Conservation (phyloP, 2,329 filamentous ascomycete species). For the Aschersonia sp. region DNA sequence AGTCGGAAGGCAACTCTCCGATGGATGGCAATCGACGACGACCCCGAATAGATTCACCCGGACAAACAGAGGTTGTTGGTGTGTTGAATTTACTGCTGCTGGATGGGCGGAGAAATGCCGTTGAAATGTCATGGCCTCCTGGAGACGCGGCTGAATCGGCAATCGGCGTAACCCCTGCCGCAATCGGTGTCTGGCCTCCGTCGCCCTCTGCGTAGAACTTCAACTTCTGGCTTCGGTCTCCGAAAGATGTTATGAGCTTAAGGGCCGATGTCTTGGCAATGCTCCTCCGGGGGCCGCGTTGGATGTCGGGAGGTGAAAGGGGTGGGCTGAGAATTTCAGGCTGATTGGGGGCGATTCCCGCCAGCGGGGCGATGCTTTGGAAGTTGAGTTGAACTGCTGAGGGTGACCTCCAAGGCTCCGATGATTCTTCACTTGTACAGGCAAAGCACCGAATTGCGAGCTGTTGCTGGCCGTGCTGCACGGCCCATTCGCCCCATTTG, state of each 20-base stretch:
- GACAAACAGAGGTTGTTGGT: conserved; percentile 43
- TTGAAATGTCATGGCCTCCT: conserved; percentile 48
- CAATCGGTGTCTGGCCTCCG: conserved; percentile 58
- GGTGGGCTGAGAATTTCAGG: conserved; percentile 54
- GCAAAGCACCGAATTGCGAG: conserved; percentile 88
- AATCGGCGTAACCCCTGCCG: conserved; percentile 77
- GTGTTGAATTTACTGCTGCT: conserved; percentile 57
- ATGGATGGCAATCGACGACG: conserved; percentile 64
- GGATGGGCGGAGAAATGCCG: conserved; percentile 52
- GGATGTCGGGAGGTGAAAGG: conserved; percentile 56
- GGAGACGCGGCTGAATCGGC: conserved; percentile 57
- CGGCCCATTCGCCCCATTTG: conserved; percentile 89
- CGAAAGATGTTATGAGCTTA: conserved; percentile 86
- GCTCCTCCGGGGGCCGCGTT: conserved; percentile 42
- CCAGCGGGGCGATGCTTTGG: conserved; percentile 24
- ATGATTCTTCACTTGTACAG: conserved; percentile 73
- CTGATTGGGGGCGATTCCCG: conserved; percentile 27
- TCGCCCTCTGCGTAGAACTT: conserved; percentile 47
- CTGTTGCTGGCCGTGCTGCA: conserved; percentile 75
- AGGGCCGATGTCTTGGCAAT: conserved; percentile 71
- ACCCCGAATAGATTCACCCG: conserved; percentile 43
- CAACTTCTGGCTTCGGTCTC: conserved; percentile 44
- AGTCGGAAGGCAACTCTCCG: conserved; percentile 37
- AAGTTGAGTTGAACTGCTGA: conserved; percentile 51
- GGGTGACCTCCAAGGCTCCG: conserved; percentile 79